Evolutionary conservation across 2,329 filamentous ascomycete genomes (phyloP).

Genomic region (Aspergillus clavatus): DNA sequence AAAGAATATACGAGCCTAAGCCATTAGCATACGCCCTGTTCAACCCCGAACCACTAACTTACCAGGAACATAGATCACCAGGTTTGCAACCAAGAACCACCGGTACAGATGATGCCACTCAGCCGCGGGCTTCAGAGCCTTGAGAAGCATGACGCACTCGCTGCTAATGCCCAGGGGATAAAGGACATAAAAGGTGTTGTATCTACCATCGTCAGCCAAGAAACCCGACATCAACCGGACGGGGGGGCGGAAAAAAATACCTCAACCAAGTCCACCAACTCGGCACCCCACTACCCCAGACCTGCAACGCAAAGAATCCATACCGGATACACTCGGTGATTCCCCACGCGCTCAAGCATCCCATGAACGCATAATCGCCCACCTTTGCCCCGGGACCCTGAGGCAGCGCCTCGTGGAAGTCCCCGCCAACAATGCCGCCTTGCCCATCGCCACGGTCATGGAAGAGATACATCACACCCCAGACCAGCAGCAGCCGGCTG

Average conservation of each 20-base stretch:
- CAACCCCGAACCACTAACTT: slow-evolving; percentile 31
- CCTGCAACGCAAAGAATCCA: slow-evolving; percentile 76
- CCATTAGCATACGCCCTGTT: slow-evolving; percentile 10
- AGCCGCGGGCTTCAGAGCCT: slow-evolving; percentile 59
- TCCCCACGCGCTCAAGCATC: slow-evolving; percentile 72
- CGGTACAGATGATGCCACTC: slow-evolving; percentile 49
- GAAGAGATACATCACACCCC: slow-evolving; percentile 74
- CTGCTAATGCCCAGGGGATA: slow-evolving; percentile 89
- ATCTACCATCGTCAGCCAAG: slow-evolving; percentile 31
- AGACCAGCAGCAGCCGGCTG: slow-evolving; percentile 81
- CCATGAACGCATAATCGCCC: slow-evolving; percentile 42
- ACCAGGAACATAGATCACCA: slow-evolving; percentile 78
- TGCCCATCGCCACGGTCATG: slow-evolving; percentile 64
- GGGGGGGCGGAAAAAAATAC: slow-evolving; percentile 17
- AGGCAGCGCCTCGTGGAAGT: slow-evolving; percentile 3
- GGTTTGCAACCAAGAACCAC: slow-evolving; percentile 58
- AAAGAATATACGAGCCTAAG: slow-evolving; percentile 72
- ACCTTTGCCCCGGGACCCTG: slow-evolving; percentile 15
- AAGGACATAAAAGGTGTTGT: slow-evolving; percentile 88
- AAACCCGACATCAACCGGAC: too few relatives aligned
- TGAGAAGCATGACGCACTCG: slow-evolving; percentile 76
- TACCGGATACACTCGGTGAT: slow-evolving; percentile 91
- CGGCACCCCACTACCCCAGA: slow-evolving; percentile 54
- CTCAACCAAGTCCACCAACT: slow-evolving; percentile 61
- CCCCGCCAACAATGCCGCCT: slow-evolving; percentile 28